Percentiles rank a stretch among this genome's conserved stretches.
phyloP scores from a whole-genome alignment of 495 filamentous ascomycete genomes.

The Talaromyces nanjingensis region DNA sequence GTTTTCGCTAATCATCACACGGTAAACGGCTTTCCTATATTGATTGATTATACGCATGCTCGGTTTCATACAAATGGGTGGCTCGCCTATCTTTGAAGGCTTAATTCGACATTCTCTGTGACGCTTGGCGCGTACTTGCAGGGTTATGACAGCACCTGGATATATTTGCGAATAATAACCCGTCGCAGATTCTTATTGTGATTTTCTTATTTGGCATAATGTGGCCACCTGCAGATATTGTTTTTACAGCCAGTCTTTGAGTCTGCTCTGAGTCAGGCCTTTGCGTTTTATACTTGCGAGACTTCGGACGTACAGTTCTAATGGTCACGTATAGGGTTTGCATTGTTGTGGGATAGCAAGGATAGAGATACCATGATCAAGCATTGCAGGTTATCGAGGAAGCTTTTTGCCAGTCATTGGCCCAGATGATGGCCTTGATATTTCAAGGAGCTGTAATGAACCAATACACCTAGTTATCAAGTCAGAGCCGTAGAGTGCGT shows the following conservation, averaged over 20 bases:
- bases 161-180: not conserved
- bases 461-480: not conserved
- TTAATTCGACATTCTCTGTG: not conserved
- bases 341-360: not conserved
- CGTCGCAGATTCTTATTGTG: not conserved
- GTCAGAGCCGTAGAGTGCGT: not conserved
- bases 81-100: not conserved
- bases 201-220: not conserved
- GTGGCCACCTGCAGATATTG: not conserved
- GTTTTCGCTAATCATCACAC: slow-evolving; percentile 78
- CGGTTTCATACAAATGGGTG: not conserved
- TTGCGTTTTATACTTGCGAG: not conserved
- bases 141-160: not conserved
- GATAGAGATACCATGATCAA: not conserved
- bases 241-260: not conserved
- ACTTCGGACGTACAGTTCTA: not conserved
- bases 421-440: no score
- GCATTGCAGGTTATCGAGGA: not conserved
- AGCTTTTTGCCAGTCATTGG: no score
- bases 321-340: not conserved
- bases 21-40: slow-evolving; percentile 5
- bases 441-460: no score
- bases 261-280: not conserved
- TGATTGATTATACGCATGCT: not conserved
- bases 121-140: not conserved